These are phyloP conservation scores for Solanum aculeatissimum DNA, from an alignment of 305 asterid species.

Conservation along the genomic window DNA sequence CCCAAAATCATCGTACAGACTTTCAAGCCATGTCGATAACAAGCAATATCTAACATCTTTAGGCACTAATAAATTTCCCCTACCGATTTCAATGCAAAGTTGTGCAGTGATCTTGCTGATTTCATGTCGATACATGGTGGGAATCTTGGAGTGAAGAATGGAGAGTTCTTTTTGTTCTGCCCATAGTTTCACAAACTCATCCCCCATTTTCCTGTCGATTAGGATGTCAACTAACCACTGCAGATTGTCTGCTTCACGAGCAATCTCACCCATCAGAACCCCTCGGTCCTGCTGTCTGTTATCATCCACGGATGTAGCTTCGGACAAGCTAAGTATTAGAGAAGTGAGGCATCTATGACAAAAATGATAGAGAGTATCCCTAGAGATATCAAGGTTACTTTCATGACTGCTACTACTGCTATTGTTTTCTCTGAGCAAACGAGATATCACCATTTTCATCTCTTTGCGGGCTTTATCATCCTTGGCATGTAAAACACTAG, in stretches of 20 bases:
- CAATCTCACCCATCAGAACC: slow-evolving; percentile 61
- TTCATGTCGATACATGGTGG: slow-evolving; percentile 68
- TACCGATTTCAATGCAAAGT: slow-evolving; percentile 65
- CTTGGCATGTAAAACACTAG: slow-evolving; percentile 60
- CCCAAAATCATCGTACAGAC: slow-evolving; percentile 75
- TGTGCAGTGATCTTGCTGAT: slow-evolving; percentile 84
- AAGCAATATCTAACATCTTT: slow-evolving; percentile 48
- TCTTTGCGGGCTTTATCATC: slow-evolving; percentile 73
- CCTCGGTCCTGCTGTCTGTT: slow-evolving; percentile 52
- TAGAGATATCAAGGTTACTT: slow-evolving; percentile 37
- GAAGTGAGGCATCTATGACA: slow-evolving; percentile 77
- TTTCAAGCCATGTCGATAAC: slow-evolving; percentile 86
- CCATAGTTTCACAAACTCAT: slow-evolving; percentile 76
- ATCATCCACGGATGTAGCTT: slow-evolving; percentile 49
- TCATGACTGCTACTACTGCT: slow-evolving; percentile 1
- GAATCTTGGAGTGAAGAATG: slow-evolving; percentile 69
- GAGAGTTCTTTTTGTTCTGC: slow-evolving; percentile 85
- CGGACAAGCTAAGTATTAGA: slow-evolving; percentile 55
- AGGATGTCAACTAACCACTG: slow-evolving; percentile 79
- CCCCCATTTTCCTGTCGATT: slow-evolving; percentile 57
- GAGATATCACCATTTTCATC: slow-evolving; percentile 51
- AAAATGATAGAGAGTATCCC: slow-evolving; percentile 54
- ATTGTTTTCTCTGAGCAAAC: slow-evolving; percentile 45
- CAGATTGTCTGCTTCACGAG: slow-evolving; percentile 81
- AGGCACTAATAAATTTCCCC: slow-evolving; percentile 58